These are phyloP conservation scores for Keithomyces neogunnii DNA, from an alignment of 2,329 filamentous ascomycete genomes.

Conservation along the genomic window DNA sequence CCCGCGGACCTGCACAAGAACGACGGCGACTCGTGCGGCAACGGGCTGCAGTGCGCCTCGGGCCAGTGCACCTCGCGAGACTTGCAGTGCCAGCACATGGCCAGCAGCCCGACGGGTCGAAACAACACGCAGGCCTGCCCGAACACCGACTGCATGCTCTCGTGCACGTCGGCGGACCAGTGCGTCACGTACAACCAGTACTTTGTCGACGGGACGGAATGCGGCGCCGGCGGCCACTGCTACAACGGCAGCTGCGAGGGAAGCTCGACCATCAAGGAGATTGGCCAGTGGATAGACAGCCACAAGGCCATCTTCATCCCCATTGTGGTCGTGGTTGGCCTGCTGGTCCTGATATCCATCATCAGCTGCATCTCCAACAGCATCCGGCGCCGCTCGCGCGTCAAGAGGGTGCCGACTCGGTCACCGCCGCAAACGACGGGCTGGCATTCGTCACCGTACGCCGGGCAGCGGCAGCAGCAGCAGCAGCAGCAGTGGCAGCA, in stretches of 20 bases:
- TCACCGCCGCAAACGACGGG: conserved; percentile 12
- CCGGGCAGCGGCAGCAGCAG: conserved; percentile 4
- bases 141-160: conserved; percentile 57
- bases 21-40: conserved; percentile 66
- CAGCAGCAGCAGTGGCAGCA: neutral
- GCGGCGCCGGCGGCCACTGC: conserved; percentile 72
- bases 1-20: conserved; percentile 61
- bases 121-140: conserved; percentile 77
- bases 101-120: conserved; percentile 63
- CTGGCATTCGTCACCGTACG: conserved; percentile 13
- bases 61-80: conserved; percentile 93
- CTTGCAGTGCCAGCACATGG: conserved; percentile 76
- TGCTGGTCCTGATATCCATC: conserved; percentile 61
- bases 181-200: conserved; percentile 80
- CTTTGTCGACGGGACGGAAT: conserved; percentile 86
- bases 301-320: conserved; percentile 81
- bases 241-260: conserved; percentile 70
- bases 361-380: conserved; percentile 55
- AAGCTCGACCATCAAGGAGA: conserved; percentile 58
- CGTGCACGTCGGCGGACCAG: conserved; percentile 61
- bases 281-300: conserved; percentile 64
- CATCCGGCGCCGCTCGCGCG: conserved; percentile 17
- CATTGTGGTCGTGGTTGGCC: conserved; percentile 62
- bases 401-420: conserved; percentile 17
- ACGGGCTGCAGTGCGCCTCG: conserved; percentile 68